Evolutionary conservation across 805 yeast species (phyloP).

Genomic region (Starmerella lactis-condensi): DNA sequence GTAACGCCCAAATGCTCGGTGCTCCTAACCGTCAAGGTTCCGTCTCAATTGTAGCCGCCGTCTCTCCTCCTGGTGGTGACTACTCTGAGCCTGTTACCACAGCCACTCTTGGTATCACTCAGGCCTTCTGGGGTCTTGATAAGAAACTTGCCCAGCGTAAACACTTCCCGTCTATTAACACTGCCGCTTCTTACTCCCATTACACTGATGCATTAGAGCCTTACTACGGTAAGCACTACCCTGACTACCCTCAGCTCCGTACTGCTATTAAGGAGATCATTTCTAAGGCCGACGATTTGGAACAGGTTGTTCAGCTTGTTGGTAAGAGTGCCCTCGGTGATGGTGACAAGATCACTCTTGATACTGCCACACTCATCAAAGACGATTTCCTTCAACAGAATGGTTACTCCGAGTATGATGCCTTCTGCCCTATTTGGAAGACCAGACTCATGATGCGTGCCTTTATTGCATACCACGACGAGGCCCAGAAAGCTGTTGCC

Average conservation of each 20-base stretch:
- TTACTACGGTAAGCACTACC: constrained; percentile 68
- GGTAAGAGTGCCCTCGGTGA: constrained; percentile 97
- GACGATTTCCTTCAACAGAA: constrained; percentile 98
- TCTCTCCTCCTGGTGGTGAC: constrained; percentile 99
- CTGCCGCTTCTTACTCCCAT: constrained; percentile 90
- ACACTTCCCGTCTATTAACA: constrained; percentile 97
- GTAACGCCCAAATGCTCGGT: constrained; percentile 86
- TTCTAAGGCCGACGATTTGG: constrained; percentile 93
- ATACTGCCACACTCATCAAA: constrained; percentile 76
- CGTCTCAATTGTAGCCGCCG: constrained; percentile 99
- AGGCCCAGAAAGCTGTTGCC: constrained; percentile 91
- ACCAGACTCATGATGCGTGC: constrained; percentile 96
- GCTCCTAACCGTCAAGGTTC: constrained; percentile 94
- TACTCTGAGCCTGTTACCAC: constrained; percentile 99
- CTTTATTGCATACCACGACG: constrained; percentile 78
- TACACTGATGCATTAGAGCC: constrained; percentile 74
- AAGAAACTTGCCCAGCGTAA: constrained; percentile 98
- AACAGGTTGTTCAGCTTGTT: constrained; percentile 96
- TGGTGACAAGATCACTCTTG: constrained; percentile 88
- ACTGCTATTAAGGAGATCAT: constrained; percentile 84
- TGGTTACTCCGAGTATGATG: constrained; percentile 96
- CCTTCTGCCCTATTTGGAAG: constrained; percentile 99
- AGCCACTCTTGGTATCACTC: constrained; percentile 97
- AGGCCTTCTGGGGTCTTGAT: constrained; percentile 99
- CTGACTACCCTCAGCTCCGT: constrained; percentile 82